A percentile compares a stretch with the other conserved stretches of the same genome.
Conservation (phyloP, 371 early-diverging fungal species). For the Lichtheimia ornata region DNA sequence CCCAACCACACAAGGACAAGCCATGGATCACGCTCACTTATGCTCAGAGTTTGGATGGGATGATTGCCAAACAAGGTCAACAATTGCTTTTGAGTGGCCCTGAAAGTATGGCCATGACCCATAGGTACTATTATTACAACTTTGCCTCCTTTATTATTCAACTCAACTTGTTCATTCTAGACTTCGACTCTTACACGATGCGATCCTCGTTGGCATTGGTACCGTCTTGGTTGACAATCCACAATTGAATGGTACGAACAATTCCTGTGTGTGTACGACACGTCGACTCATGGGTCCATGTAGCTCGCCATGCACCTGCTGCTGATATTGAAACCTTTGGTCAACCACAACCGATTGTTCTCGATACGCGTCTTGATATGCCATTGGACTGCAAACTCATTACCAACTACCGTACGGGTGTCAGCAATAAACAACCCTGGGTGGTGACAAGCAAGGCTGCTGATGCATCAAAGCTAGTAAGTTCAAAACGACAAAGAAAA, state of each 20-base stretch:
- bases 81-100: conserved; percentile 67
- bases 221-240: conserved; percentile 89
- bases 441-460: conserved; percentile 20
- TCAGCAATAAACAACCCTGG: conserved; percentile 34
- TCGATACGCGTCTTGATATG: conserved; percentile 65
- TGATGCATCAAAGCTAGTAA: background rate
- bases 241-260: conserved; percentile 64
- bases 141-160: background rate
- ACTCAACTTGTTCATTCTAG: conserved; percentile 26
- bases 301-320: conserved; percentile 28
- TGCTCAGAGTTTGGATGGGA: conserved; percentile 92
- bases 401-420: conserved; percentile 22
- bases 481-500: background rate
- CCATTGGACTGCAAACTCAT: conserved; percentile 32
- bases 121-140: conserved; percentile 39
- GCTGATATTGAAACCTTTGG: conserved; percentile 1
- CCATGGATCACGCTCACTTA: conserved; percentile 74
- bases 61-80: conserved; percentile 66
- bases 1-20: background rate
- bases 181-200: conserved; percentile 77
- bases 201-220: conserved; percentile 87
- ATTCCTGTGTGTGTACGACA: background rate
- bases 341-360: conserved; percentile 85
- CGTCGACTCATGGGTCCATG: background rate
- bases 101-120: conserved; percentile 81